These are phyloP conservation scores for Mucor irregularis DNA, from an alignment of 371 early-diverging fungal genomes.

Conservation along the genomic window DNA sequence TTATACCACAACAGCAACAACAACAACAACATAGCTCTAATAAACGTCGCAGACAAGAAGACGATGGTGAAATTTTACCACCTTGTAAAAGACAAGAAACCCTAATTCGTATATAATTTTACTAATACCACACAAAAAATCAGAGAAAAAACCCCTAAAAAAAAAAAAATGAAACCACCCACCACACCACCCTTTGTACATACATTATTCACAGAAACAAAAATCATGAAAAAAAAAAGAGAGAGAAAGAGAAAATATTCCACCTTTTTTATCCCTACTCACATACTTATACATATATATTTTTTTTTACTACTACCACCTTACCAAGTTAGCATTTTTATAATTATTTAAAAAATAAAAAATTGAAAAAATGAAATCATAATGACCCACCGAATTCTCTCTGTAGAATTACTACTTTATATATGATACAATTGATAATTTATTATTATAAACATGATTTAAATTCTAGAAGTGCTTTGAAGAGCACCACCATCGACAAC, in stretches of 20 bases:
- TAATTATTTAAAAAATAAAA: no score
- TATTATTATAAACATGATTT: conserved; percentile 3
- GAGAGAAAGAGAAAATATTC: no score
- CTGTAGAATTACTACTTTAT: background rate
- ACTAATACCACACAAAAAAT: background rate
- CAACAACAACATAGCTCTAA: no score
- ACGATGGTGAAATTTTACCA: background rate
- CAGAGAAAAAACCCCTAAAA: background rate
- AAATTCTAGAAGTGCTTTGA: conserved; percentile 21
- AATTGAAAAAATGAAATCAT: no score
- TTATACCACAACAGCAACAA: background rate
- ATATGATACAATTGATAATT: background rate
- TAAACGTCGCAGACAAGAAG: background rate
- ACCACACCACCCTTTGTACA: no score
- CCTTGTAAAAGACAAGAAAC: background rate
- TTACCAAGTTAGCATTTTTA: no score
- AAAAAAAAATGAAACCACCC: background rate
- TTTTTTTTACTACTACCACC: no score
- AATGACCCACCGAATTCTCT: no score
- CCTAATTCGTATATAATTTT: background rate
- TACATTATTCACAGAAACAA: no score
- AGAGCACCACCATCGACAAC: conserved; percentile 79
- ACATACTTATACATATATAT: no score
- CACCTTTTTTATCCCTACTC: no score
- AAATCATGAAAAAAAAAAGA: no score